Conservation (phyloP, 2,329 filamentous ascomycete genomes). For the Microcyclospora tardicrescens region DNA sequence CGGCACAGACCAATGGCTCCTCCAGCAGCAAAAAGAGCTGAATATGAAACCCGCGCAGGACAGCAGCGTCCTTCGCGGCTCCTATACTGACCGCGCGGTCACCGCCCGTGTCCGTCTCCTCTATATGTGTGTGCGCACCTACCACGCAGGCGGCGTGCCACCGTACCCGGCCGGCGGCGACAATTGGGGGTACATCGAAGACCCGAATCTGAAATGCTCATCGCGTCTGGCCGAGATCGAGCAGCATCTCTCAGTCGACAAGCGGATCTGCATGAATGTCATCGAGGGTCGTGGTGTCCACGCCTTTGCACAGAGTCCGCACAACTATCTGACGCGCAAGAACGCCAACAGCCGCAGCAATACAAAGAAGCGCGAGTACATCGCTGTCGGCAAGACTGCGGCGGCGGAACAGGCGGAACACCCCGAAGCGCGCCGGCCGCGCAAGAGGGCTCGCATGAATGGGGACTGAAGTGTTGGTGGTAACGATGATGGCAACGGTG, state of each 20-base stretch:
- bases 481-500: too few species aligned
- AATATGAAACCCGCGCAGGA: conserved; percentile 5
- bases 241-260: conserved; percentile 7
- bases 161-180: conserved; percentile 11
- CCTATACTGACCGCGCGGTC: conserved; percentile 7
- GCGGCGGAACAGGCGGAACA: too few species aligned
- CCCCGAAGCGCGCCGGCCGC: too few species aligned
- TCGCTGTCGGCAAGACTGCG: too few species aligned
- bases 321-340: conserved; percentile 7
- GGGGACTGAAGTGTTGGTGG: too few species aligned
- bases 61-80: conserved; percentile 1
- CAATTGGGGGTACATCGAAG: conserved; percentile 11
- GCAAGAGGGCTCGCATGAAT: too few species aligned
- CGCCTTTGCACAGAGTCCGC: conserved; percentile 11
- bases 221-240: conserved; percentile 7
- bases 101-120: conserved; percentile 11
- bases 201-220: conserved; percentile 7
- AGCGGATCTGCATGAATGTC: conserved; percentile 14
- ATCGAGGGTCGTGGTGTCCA: conserved; percentile 13
- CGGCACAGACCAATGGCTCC: background rate
- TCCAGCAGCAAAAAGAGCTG: conserved; percentile 7
- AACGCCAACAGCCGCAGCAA: conserved; percentile 9
- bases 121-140: conserved; percentile 7
- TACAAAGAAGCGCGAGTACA: conserved; percentile 3
- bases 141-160: conserved; percentile 9